Evolutionary conservation across 352 stramenopile genomes (phyloP).

Genomic region (Phytophthora pinifolia): DNA sequence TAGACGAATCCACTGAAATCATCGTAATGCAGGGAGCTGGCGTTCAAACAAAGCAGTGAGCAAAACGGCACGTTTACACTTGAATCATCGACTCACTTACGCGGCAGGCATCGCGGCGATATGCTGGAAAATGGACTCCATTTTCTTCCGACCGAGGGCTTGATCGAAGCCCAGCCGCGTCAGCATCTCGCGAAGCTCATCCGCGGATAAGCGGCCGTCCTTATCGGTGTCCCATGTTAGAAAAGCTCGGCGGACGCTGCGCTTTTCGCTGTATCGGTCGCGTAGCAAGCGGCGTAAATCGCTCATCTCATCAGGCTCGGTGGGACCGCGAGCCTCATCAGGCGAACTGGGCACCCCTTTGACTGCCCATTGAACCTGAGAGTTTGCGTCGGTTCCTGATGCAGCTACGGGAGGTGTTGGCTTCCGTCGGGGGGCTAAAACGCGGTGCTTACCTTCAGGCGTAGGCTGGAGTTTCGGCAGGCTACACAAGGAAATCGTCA

Average conservation of each 20-base stretch:
- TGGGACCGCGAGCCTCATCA: not conserved
- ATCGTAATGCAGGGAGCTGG: constrained; percentile 42
- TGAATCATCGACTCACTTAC: constrained; percentile 19
- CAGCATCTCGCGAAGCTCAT: constrained; percentile 52
- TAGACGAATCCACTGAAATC: constrained; percentile 50
- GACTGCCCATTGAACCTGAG: constrained; percentile 44
- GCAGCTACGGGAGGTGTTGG: not conserved
- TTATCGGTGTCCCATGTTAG: constrained; percentile 62
- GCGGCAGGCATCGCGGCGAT: constrained; percentile 28
- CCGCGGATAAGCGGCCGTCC: constrained; percentile 39
- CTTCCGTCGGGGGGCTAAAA: not conserved
- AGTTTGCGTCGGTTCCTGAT: constrained; percentile 8
- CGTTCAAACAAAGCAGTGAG: constrained; percentile 10
- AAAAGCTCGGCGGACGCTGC: constrained; percentile 53
- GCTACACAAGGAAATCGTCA: constrained; percentile 1
- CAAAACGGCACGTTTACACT: not conserved
- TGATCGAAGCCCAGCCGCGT: constrained; percentile 37
- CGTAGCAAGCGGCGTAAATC: constrained; percentile 46
- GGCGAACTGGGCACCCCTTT: constrained; percentile 15
- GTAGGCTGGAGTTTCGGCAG: constrained; percentile 15
- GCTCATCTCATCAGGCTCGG: constrained; percentile 18
- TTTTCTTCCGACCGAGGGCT: constrained; percentile 35
- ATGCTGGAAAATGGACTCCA: constrained; percentile 42
- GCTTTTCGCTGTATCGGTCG: constrained; percentile 63
- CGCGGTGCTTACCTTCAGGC: not conserved